Evolutionary conservation across 148 eudicot genomes (phyloP).

Genomic region (Fagopyrum tataricum): DNA sequence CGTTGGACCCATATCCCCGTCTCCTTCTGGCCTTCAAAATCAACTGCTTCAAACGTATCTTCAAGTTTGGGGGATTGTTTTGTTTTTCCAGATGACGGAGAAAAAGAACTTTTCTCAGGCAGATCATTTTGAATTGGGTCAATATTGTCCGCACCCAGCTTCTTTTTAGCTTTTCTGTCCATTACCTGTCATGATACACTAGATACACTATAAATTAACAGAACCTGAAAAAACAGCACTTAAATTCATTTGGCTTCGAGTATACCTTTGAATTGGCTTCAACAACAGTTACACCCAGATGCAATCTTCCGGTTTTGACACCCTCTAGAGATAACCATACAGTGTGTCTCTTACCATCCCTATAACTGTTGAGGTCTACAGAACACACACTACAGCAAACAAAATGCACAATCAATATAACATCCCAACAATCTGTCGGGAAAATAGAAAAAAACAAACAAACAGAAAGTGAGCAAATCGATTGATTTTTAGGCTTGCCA

Average conservation of each 20-base stretch:
- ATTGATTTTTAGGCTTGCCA: background rate
- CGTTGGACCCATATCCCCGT: conserved; percentile 86
- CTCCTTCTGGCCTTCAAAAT: conserved; percentile 58
- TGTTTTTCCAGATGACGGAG: conserved; percentile 14
- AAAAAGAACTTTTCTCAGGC: conserved; percentile 18
- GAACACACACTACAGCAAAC: conserved; percentile 55
- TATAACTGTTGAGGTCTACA: conserved; percentile 46
- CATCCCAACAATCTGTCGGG: background rate
- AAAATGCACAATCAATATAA: background rate
- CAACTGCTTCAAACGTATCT: conserved; percentile 65
- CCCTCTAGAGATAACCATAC: conserved; percentile 80
- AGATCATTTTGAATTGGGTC: conserved; percentile 23
- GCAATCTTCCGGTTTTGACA: conserved; percentile 71
- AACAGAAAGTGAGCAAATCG: background rate
- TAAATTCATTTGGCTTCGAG: too few species aligned
- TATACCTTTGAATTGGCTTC: conserved; percentile 57
- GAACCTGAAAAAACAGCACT: background rate
- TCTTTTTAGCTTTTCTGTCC: conserved; percentile 27
- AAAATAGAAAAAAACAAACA: background rate
- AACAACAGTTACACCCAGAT: conserved; percentile 65
- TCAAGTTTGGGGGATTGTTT: conserved; percentile 26
- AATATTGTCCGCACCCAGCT: conserved; percentile 16
- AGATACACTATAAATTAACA: background rate
- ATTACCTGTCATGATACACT: conserved; percentile 26
- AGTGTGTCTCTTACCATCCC: conserved; percentile 84